phyloP scores from a whole-genome alignment of 768 basidiomycete species.

The Termitomyces sp. region DNA sequence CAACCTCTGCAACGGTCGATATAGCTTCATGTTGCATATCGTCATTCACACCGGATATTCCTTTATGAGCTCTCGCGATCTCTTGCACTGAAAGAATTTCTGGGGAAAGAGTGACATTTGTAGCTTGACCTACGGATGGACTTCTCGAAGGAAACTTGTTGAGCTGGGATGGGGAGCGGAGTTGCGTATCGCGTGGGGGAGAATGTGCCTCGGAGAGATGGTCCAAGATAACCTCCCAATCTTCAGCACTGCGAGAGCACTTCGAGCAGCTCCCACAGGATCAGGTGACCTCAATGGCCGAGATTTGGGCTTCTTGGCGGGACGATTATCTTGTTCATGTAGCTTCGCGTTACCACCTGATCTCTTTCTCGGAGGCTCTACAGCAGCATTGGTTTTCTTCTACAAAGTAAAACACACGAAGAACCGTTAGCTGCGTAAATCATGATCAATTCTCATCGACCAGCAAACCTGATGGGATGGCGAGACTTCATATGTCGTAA shows the following conservation, averaged over 20 bases:
- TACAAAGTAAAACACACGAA: background rate
- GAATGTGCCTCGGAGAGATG: background rate
- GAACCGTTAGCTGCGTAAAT: background rate
- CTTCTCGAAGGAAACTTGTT: background rate
- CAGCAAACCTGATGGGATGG: background rate
- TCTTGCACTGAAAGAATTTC: background rate
- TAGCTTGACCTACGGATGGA: background rate
- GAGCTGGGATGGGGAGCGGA: background rate
- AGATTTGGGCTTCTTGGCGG: background rate
- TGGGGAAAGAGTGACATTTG: background rate
- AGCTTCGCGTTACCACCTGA: background rate
- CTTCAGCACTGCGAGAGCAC: background rate
- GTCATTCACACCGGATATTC: background rate
- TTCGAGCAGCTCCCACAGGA: too few relatives aligned
- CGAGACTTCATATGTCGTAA: background rate
- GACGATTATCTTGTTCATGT: background rate
- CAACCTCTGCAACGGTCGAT: background rate
- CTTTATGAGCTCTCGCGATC: background rate
- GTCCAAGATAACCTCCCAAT: background rate
- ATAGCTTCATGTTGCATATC: background rate
- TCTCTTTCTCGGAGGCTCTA: background rate
- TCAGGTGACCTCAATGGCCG: too few relatives aligned
- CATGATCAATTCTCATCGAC: background rate
- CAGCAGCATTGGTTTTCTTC: background rate
- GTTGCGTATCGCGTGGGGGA: background rate